These are phyloP conservation scores for Rhododendron mucronatum DNA, from an alignment of 148 eudicot species.

Conservation along the genomic window DNA sequence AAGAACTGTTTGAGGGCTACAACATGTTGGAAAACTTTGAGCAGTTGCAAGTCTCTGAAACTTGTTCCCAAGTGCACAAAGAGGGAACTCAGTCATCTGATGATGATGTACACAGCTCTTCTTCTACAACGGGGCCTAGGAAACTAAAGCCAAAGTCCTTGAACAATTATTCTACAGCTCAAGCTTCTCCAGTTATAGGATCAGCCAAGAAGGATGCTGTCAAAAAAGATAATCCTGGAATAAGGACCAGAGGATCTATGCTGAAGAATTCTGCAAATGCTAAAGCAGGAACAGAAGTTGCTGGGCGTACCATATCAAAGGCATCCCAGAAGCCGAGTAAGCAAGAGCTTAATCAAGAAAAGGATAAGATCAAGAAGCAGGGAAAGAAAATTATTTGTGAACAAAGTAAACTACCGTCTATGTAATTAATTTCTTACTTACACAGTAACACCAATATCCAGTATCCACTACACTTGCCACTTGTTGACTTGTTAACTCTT, in stretches of 20 bases:
- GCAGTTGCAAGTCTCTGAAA: slow-evolving; percentile 59
- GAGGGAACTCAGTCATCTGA: slow-evolving; percentile 46
- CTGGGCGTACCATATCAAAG: slow-evolving; percentile 32
- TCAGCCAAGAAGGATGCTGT: slow-evolving; percentile 25
- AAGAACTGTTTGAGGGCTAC: slow-evolving; percentile 56
- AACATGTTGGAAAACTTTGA: slow-evolving; percentile 52
- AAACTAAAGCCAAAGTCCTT: slow-evolving; percentile 26
- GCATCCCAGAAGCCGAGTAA: slow-evolving; percentile 39
- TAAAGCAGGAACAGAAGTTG: slow-evolving; percentile 28
- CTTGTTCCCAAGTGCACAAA: slow-evolving; percentile 46
- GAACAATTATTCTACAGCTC: slow-evolving; percentile 24
- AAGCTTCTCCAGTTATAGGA: slow-evolving; percentile 33
- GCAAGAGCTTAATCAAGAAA: slow-evolving; percentile 29
- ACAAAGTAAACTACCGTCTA: slow-evolving; percentile 27
- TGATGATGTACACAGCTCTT: slow-evolving; percentile 54
- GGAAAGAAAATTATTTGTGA: slow-evolving; percentile 29
- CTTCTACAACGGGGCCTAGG: slow-evolving; percentile 40
- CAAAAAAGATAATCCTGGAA: slow-evolving; percentile 22
- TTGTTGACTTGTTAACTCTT: background rate
- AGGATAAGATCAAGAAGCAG: slow-evolving; percentile 37
- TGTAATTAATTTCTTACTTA: background rate
- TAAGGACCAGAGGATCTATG: slow-evolving; percentile 30
- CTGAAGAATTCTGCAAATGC: slow-evolving; percentile 29
- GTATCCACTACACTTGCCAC: background rate
- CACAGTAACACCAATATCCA: no score